Base-by-base conservation (phyloP, 1,139 yeast species). In the Protomyces gravidus region DNA sequence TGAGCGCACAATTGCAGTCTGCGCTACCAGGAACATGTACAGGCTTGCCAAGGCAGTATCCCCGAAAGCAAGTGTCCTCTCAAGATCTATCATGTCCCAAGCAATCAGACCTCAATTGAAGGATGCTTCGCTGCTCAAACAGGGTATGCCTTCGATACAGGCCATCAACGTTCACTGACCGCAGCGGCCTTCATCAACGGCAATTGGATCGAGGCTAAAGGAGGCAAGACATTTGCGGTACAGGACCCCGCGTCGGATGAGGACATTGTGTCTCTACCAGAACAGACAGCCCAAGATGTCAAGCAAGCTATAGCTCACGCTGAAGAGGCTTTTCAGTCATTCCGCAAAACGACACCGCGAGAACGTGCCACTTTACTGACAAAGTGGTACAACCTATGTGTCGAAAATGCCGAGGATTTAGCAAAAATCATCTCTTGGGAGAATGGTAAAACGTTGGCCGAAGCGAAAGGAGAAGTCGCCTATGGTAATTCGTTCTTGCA, bases 401-500 rank as follows among this genome's bases (percentile, higher is more conserved):
- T 79, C 39, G 85, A 83, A 62, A 83, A 89, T 70, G 76, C 76
- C 55, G 86, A 84, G 13, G 96, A 89, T 70, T 78, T 89, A 65
- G 95, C 90, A 15, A 81, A 75, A 65, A 73, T 89, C 61, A 76
- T 86, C 55, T 81, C 90, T 3, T 78, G 85, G 75, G 96, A 89
- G 72, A 89, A 89, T 70, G 96, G 96, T 63, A 89, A 89, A 73
- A 83, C 94, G 1, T 73, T 81, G 55, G 76, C 82, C n/a, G 96
- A 89, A 71, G 85, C 95, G 17, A 71, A 76, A 46, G 95, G 94
- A 50, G 96, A 89, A 70, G 79, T 88, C 47, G 78, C 75, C 61
- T 86, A 86, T 66, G 89, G 88, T 39, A 92, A 94, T 2, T 79
- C 86, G 7, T 88, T 85, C 71, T 84, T 87, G 65, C 89, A 88